Conservation (phyloP, 2,329 filamentous ascomycete genomes). For the Ceratocystis diversiconidia region DNA sequence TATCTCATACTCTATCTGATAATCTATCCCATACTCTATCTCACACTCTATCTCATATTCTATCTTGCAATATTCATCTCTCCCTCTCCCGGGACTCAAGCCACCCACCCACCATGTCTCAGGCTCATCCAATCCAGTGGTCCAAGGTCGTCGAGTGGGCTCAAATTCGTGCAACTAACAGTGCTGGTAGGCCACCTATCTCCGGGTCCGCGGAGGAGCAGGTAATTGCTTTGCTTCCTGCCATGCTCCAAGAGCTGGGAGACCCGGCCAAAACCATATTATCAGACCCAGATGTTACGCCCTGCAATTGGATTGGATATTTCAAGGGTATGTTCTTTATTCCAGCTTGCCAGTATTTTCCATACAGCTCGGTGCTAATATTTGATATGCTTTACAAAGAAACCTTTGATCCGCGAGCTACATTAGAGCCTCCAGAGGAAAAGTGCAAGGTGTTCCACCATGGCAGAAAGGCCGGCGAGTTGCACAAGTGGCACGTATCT, state of each 20-base stretch:
- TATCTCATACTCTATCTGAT: not conserved
- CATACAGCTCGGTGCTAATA: too few species aligned
- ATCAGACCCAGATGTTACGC: not conserved
- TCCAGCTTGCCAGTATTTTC: not conserved
- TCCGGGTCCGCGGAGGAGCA: not conserved
- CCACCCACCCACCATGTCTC: not conserved
- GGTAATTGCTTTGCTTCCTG: constrained; percentile 3
- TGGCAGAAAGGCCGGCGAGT: not conserved
- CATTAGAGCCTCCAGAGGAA: not conserved
- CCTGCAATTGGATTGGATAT: constrained; percentile 10
- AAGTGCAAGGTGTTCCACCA: not conserved
- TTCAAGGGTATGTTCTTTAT: not conserved
- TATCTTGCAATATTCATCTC: not conserved
- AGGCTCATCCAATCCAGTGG: not conserved
- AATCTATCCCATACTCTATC: not conserved
- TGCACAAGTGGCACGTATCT: constrained; percentile 1
- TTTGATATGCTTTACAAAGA: not conserved
- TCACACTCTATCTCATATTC: not conserved
- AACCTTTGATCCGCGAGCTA: not conserved
- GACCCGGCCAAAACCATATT: too few species aligned
- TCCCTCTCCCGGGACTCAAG: too few species aligned
- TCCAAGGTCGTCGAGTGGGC: constrained; percentile 12
- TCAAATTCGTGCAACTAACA: not conserved
- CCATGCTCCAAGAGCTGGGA: constrained; percentile 1
- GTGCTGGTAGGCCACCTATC: not conserved